These are phyloP conservation scores for slime mould (Dictyostelium discoideum) DNA, from an alignment of 78 protist genomes.

Conservation along the genomic window DNA sequence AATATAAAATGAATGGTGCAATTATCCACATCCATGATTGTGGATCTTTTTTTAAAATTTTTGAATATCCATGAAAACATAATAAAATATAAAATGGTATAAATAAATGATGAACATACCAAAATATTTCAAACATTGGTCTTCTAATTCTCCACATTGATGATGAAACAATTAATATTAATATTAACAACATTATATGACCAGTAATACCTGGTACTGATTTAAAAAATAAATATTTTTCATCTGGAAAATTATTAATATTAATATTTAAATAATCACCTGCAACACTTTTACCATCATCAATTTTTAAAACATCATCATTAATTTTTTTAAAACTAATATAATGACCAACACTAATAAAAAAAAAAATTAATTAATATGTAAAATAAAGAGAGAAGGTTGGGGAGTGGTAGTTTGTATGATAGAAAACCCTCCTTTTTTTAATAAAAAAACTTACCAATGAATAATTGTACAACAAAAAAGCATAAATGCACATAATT, in stretches of 20 bases:
- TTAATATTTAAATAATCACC: constrained; percentile 10
- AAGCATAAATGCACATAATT: constrained; percentile 47
- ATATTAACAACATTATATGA: constrained; percentile 22
- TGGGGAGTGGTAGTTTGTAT: too few relatives aligned
- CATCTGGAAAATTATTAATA: neutral
- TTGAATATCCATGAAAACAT: constrained; percentile 67
- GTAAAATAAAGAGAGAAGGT: too few relatives aligned
- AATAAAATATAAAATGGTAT: constrained; percentile 26
- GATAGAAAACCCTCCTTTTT: too few relatives aligned
- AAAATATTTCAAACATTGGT: constrained; percentile 78
- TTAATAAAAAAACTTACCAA: constrained; percentile 9
- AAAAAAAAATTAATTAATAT: too few relatives aligned
- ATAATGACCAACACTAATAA: constrained; percentile 44
- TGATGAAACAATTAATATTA: constrained; percentile 27
- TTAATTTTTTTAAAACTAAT: constrained; percentile 17
- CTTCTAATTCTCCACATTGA: constrained; percentile 68
- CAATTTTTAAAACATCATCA: neutral
- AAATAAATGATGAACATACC: constrained; percentile 72
- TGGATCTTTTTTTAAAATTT: constrained; percentile 11
- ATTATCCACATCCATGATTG: constrained; percentile 48
- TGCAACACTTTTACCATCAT: neutral
- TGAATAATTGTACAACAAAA: constrained; percentile 51
- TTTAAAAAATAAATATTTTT: constrained; percentile 17
- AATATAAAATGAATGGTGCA: constrained; percentile 42
- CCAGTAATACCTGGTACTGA: constrained; percentile 64